Conservation (phyloP, 139 green algal genomes). For the Raphidocelis subcapitata region DNA sequence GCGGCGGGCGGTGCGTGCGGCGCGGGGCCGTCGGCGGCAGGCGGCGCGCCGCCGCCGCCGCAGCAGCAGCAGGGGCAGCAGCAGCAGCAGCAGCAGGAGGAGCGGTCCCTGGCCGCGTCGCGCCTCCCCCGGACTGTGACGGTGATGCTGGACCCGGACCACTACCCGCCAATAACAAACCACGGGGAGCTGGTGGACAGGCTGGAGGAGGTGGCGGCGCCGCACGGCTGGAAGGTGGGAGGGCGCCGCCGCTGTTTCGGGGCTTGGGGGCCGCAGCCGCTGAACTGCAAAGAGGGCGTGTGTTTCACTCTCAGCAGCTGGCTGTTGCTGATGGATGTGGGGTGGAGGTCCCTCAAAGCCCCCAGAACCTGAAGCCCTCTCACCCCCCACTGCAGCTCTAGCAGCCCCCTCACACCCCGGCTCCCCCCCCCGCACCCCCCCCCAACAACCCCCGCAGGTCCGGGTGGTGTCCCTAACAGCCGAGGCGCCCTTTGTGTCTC, state of each 20-base stretch:
- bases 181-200: slow-evolving; percentile 38
- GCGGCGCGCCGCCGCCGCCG: too few relatives aligned
- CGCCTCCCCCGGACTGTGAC: slow-evolving; percentile 2
- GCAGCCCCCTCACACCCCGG: slow-evolving; percentile 13
- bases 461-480: slow-evolving; percentile 34
- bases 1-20: too few relatives aligned
- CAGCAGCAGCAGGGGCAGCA: background rate
- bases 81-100: slow-evolving; percentile 13
- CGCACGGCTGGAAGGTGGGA: slow-evolving; percentile 42
- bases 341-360: too few relatives aligned
- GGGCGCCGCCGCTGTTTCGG: too few relatives aligned
- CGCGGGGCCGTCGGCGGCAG: too few relatives aligned
- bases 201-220: slow-evolving; percentile 45
- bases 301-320: too few relatives aligned
- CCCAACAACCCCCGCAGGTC: slow-evolving; percentile 9
- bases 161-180: slow-evolving; percentile 31
- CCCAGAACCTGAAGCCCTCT: too few relatives aligned
- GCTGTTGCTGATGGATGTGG: too few relatives aligned
- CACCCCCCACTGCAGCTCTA: slow-evolving; percentile 31
- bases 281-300: too few relatives aligned
- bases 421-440: background rate
- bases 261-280: too few relatives aligned
- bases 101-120: background rate
- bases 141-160: slow-evolving; percentile 25
- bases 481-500: slow-evolving; percentile 64